These are phyloP conservation scores for Pilasporangium apinafurcum DNA, from an alignment of 352 stramenopile species.

Conservation along the genomic window DNA sequence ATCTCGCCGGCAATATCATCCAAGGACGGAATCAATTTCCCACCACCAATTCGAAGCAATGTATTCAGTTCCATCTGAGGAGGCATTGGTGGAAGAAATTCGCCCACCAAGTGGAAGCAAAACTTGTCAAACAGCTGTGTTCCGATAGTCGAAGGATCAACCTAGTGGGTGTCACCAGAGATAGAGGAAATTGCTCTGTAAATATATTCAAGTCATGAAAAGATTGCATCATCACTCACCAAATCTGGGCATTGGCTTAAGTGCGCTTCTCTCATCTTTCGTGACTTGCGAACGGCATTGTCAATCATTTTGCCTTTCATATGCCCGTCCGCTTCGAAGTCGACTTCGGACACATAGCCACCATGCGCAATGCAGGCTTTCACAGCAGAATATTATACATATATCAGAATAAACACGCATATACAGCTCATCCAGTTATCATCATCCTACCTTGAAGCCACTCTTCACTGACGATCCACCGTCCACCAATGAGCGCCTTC, in stretches of 20 bases:
- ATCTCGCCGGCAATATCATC: conserved; percentile 47
- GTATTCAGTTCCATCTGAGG: conserved; percentile 54
- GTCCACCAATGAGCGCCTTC: conserved; percentile 66
- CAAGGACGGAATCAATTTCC: conserved; percentile 44
- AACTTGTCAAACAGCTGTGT: conserved; percentile 66
- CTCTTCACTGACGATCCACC: conserved; percentile 81
- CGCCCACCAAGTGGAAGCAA: conserved; percentile 67
- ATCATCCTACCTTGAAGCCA: conserved; percentile 56
- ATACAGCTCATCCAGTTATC: not conserved
- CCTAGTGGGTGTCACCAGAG: conserved; percentile 2
- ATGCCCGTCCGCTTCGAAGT: conserved; percentile 56
- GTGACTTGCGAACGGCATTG: conserved; percentile 44
- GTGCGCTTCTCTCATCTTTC: conserved; percentile 30
- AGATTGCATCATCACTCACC: conserved; percentile 12
- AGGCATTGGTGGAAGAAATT: conserved; percentile 77
- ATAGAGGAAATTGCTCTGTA: not conserved
- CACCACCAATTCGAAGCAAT: conserved; percentile 60
- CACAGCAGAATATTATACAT: conserved; percentile 3
- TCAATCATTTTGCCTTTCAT: conserved; percentile 44
- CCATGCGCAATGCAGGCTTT: conserved; percentile 33
- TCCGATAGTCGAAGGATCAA: conserved; percentile 25
- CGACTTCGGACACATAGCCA: conserved; percentile 31
- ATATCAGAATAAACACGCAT: not conserved
- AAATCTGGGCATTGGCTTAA: conserved; percentile 11
- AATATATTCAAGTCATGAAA: not conserved